Evolutionary conservation across 805 yeast genomes (phyloP), one percentile per base, ranked within the genome.

Genomic region (Grigorovia jiainica): DNA sequence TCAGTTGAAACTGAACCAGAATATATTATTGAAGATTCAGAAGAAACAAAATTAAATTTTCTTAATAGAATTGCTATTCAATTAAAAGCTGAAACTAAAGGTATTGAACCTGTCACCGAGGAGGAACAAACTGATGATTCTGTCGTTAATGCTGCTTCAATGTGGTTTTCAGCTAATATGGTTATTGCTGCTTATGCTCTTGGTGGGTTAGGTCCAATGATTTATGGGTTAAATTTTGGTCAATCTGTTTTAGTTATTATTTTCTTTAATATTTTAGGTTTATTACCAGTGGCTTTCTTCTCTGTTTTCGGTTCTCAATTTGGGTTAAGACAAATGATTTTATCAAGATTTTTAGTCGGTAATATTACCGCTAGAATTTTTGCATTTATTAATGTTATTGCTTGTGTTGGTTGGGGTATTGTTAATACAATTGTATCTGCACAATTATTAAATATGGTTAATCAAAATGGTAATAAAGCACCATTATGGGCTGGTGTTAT

Each of bases 321-420:
- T 45, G 97, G 96, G 51, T 70, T 87, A 47, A 79, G 97, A 65
- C 95, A 87, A 63, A 82, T 87, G 84, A 70, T 84, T 36, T 56
- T 87, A 43, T 76, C 94, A 15, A 73, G 89, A 50, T 87, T 72
- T 63, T 71, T 87, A 53, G 72, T 80, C 48, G 97, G 97, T 47
- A 78, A 80, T 61, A 56, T 67, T 24, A 80, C 82, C 39, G 79
- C 82, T 66, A 74, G 95, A 60, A 70, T 87, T 45, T 81, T 86
- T 55, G 79, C 94, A 5, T 59, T 80, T 34, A 69, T 89, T 57
- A 86, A 87, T 58, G 75, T 79, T 55, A 62, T 89, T 49, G 87
- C 95, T 23, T 84, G 95, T 73, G 75, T 87, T 45, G 95, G 97
- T 52, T 87, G 96, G 96, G 83, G 90, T 63, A 85, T 95, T 11